Percentiles rank a stretch among this genome's conserved stretches.
These are phyloP conservation scores for Cornus florida DNA, from an alignment of 148 eudicot species.

Conservation along the genomic window DNA sequence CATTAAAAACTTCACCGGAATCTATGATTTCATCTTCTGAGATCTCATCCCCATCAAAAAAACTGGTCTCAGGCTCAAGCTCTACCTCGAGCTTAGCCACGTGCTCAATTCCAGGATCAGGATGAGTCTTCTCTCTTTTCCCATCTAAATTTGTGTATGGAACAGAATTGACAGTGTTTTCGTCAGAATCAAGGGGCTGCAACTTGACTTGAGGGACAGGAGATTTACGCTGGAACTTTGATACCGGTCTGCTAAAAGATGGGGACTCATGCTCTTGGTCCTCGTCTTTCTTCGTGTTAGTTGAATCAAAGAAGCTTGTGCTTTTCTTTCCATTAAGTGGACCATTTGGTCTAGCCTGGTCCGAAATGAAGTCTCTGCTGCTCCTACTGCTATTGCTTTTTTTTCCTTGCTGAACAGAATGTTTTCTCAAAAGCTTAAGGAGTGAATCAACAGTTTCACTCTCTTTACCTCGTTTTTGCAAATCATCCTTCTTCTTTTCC, in stretches of 20 bases:
- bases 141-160: conserved; percentile 26
- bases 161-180: conserved; percentile 23
- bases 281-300: conserved; percentile 34
- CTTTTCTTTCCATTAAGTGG: conserved; percentile 40
- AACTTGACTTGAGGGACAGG: conserved; percentile 59
- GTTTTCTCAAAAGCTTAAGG: conserved; percentile 75
- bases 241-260: conserved; percentile 57
- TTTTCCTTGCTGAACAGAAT: conserved; percentile 71
- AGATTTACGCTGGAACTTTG: conserved; percentile 71
- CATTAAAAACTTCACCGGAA: conserved; percentile 34
- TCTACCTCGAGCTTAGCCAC: conserved; percentile 39
- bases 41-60: conserved; percentile 34
- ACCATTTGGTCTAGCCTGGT: conserved; percentile 39
- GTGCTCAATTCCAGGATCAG: conserved; percentile 28
- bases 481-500: conserved; percentile 71
- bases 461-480: conserved; percentile 59
- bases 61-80: conserved; percentile 32
- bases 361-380: conserved; percentile 38
- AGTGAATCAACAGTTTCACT: conserved; percentile 76
- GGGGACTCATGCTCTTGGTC: conserved; percentile 40
- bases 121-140: conserved; percentile 23
- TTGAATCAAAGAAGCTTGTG: conserved; percentile 28
- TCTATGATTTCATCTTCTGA: conserved; percentile 43
- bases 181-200: conserved; percentile 36
- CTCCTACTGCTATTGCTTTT: conserved; percentile 32